Percentiles rank a stretch among this genome's conserved stretches.
phyloP scores from a whole-genome alignment of 2,329 filamentous ascomycete genomes.

The Xenosphaeropsis pyriputrescens region DNA sequence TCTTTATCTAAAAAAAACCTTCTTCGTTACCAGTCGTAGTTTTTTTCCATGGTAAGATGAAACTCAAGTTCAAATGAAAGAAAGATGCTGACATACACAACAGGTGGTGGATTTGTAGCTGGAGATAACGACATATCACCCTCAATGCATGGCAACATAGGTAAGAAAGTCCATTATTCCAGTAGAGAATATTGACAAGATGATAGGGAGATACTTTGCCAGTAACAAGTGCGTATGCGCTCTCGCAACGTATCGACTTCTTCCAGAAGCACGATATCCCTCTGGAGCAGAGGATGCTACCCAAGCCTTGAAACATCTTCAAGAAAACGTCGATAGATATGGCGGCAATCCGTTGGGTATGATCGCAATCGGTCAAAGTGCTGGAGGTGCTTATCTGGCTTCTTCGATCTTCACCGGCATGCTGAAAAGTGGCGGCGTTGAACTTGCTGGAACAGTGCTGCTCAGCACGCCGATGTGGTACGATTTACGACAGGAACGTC shows the following conservation, averaged over 20 bases:
- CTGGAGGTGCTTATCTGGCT: slow-evolving; percentile 4
- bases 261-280: slow-evolving; percentile 8
- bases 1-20: neutral
- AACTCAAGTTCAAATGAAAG: too few species aligned
- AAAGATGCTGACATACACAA: too few species aligned
- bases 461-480: slow-evolving; percentile 6
- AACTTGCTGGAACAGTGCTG: slow-evolving; percentile 3
- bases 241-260: slow-evolving; percentile 10
- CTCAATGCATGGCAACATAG: slow-evolving; percentile 6
- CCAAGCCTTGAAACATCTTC: slow-evolving; percentile 7
- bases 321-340: slow-evolving; percentile 7
- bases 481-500: slow-evolving; percentile 2
- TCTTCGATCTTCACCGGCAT: slow-evolving; percentile 4
- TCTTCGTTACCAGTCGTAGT: slow-evolving; percentile 5
- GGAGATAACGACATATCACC: slow-evolving; percentile 8
- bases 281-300: slow-evolving; percentile 7
- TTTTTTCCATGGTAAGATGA: slow-evolving; percentile 7
- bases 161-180: neutral
- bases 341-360: slow-evolving; percentile 7
- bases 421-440: slow-evolving; percentile 1
- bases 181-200: neutral
- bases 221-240: slow-evolving; percentile 13
- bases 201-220: slow-evolving; percentile 11
- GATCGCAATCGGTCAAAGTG: slow-evolving; percentile 8
- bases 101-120: slow-evolving; percentile 7